Evolutionary conservation across 176 grass and related monocot species (phyloP).

Genomic region (Rhynchospora pubera): DNA sequence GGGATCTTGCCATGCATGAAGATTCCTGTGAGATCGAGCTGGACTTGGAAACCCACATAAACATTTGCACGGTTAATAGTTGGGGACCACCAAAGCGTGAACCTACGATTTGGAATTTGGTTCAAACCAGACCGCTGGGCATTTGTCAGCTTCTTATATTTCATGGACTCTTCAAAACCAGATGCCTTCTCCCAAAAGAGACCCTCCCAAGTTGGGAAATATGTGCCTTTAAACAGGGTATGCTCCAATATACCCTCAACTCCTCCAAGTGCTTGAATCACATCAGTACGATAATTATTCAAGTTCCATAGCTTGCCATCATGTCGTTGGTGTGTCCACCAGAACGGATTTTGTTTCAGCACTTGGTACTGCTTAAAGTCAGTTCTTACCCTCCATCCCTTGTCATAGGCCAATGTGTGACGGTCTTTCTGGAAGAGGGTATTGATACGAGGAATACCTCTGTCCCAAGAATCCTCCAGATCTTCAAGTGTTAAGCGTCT

Average conservation of each 20-base stretch:
- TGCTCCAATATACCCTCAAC: slow-evolving; percentile 97
- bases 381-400: slow-evolving; percentile 94
- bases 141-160: slow-evolving; percentile 98
- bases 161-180: slow-evolving; percentile 98
- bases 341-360: slow-evolving; percentile 97
- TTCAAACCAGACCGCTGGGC: slow-evolving; percentile 91
- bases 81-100: slow-evolving; percentile 95
- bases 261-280: slow-evolving; percentile 98
- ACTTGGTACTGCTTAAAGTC: slow-evolving; percentile 99
- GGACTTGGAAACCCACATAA: slow-evolving; percentile 92
- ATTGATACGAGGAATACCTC: slow-evolving; percentile 96
- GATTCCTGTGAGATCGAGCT: slow-evolving; percentile 76
- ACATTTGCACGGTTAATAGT: slow-evolving; percentile 93
- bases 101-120: slow-evolving; percentile 95
- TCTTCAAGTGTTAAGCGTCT: slow-evolving; percentile 90
- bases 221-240: slow-evolving; percentile 98
- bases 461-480: slow-evolving; percentile 98
- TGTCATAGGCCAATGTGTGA: slow-evolving; percentile 88
- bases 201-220: slow-evolving; percentile 99
- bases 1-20: slow-evolving; percentile 99
- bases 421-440: slow-evolving; percentile 99
- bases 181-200: slow-evolving; percentile 98
- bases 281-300: slow-evolving; percentile 99
- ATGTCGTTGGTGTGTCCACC: slow-evolving; percentile 98
- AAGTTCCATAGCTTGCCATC: slow-evolving; percentile 98